Base-by-base conservation (phyloP, 208 protist genomes). In the Giardia muris region DNA sequence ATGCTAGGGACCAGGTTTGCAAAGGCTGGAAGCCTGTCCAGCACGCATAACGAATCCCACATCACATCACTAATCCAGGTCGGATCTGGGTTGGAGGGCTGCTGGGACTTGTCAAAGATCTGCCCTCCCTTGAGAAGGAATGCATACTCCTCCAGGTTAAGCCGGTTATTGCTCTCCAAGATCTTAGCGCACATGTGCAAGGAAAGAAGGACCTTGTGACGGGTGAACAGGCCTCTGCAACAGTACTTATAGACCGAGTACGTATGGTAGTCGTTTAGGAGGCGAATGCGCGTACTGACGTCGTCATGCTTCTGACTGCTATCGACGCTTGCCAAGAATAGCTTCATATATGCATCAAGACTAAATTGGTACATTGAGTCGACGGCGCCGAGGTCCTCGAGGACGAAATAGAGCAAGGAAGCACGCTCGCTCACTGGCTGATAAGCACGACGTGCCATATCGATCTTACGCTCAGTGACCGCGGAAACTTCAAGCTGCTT, bases 321-420 rank as follows among this genome's bases (percentile, higher is more conserved):
- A 92, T 97, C 96, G 94, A 99, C 98, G 94, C 96, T 97, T 95
- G 94, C 98, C 98, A 19, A 96, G 95, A 98, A 99, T 2, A 99
- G 94, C 3, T 96, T 94, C 88, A 99, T 97, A 95, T 99, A 99
- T 0, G 97, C 96, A 92, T 98, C 97, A 1, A 99, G 95, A 39
- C 97, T 97, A 93, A 99, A 99, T 94, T 99, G 98, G 95, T 99
- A 99, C 98, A 99, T 99, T 44, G 96, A 96, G 94, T 99, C 98
- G 90, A 99, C 97, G 10, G 94, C 95, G 67, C 96, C 95, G 22
- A 99, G 94, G 94, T 99, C 97, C 22, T 95, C 95, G 1, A 99
- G 94, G 30, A 99, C 97, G 92, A 99, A 99, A 94, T 98, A 99
- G 3, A 99, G 95, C 57, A 98, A 96, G 0, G 97, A 97, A 30